Base-by-base conservation (phyloP, 2,329 filamentous ascomycete species). In the Thelonectria rubi region DNA sequence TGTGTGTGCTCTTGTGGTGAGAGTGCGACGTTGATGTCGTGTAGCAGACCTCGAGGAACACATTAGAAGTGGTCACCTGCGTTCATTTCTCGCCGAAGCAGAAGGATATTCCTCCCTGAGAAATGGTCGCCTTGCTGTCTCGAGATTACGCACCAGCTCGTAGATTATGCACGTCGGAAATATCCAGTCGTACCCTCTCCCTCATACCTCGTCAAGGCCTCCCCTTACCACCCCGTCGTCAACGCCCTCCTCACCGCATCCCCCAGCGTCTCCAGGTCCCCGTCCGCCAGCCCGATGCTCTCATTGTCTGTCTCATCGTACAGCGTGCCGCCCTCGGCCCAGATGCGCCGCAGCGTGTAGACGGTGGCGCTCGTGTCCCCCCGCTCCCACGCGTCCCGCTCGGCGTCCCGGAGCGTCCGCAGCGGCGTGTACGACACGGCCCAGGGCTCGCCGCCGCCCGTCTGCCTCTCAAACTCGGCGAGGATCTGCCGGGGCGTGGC, bases 311-410 rank as follows among this genome's bases (percentile, higher is more conserved):
- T 84, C 75, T 85, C 84, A 1, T 86, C 83, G 71, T 93, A 92
- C 47, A 92, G 73, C 0, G 90, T 93, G 1, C 88, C 88, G 0
- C 91, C 91, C 69, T 91, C 86, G 0, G 85, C 84, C 91, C 90
- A 93, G 52, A 93, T 93, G 17, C 91, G 79, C 47, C 87, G 79
- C 65, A 93, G 76, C 0, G 90, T 92, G 50, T 83, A 80, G 1
- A 78, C 65, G 0, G 86, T 86, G 1, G 87, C 88, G 17, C 72
- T 62, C 0, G 87, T 81, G 48, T 80, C 75, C 0, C 80, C 80
- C 34, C 80, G 78, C 15, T 80, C 80, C 86, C 87, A 91, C 0
- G 83, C 81, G 70, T 86, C 80, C 54, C 82, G 72, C 77, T 93
- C 91, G 7, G 85, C 67, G 37, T 81, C 74, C 49, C 80, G 81